Percentiles rank a stretch among this genome's conserved stretches.
phyloP scores from a whole-genome alignment of 352 stramenopile species.

The Phytophthora pluvialis region DNA sequence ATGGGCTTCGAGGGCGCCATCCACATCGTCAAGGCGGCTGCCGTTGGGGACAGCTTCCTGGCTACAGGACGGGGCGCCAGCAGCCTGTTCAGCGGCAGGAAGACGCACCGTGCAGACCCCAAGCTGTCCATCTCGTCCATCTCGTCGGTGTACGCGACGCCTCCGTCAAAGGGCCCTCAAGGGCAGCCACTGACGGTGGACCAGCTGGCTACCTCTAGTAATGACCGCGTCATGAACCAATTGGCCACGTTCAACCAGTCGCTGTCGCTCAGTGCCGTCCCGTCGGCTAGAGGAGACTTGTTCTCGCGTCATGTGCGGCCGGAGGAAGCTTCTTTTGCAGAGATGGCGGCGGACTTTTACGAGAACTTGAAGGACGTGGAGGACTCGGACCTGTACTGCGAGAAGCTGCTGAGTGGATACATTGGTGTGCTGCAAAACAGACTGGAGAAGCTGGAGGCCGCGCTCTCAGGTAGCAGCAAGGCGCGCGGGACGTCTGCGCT shows the following conservation, averaged over 20 bases:
- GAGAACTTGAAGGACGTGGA: conserved; percentile 70
- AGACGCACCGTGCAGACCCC: conserved; percentile 33
- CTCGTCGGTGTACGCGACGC: conserved; percentile 60
- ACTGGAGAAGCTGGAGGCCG: conserved; percentile 59
- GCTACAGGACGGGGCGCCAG: not conserved
- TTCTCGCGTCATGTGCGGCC: conserved; percentile 70
- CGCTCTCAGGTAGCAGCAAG: conserved; percentile 29
- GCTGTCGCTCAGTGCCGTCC: conserved; percentile 35
- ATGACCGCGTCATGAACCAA: conserved; percentile 50
- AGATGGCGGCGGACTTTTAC: conserved; percentile 83
- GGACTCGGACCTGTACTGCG: conserved; percentile 74
- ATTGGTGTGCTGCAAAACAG: conserved; percentile 77
- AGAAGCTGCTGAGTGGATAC: conserved; percentile 78
- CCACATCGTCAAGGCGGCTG: conserved; percentile 62
- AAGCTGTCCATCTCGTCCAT: conserved; percentile 81
- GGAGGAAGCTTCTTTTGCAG: conserved; percentile 77
- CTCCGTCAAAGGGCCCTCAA: conserved; percentile 5
- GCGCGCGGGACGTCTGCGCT: conserved; percentile 17
- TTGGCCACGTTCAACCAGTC: conserved; percentile 55
- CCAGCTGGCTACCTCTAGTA: conserved; percentile 16
- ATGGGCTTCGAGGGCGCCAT: conserved; percentile 75
- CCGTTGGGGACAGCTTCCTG: conserved; percentile 21
- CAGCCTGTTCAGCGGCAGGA: conserved; percentile 15
- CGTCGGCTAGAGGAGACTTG: conserved; percentile 38
- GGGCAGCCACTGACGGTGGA: conserved; percentile 16